These are phyloP conservation scores for Lentinus polychrous DNA, from an alignment of 1,284 basidiomycete species.

Conservation along the genomic window DNA sequence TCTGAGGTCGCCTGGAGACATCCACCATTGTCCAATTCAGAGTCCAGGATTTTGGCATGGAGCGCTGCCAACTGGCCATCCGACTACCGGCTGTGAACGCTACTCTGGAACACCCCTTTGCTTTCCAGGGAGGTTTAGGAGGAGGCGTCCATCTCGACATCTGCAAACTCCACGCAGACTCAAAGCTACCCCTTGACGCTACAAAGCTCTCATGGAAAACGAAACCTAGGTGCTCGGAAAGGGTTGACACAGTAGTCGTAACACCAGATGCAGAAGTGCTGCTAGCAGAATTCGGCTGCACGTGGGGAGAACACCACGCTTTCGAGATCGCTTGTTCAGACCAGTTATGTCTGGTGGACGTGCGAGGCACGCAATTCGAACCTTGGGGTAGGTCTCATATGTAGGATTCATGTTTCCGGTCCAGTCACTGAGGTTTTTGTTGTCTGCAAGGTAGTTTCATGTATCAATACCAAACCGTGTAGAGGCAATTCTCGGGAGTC, in stretches of 20 bases:
- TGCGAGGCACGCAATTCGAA: constrained; percentile 2
- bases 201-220: constrained; percentile 16
- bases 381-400: constrained; percentile 5
- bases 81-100: constrained; percentile 16
- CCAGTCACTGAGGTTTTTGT: not conserved
- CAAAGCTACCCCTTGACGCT: constrained; percentile 14
- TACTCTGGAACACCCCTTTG: constrained; percentile 15
- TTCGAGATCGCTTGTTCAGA: constrained; percentile 14
- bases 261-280: constrained; percentile 15
- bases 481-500: no score
- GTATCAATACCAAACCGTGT: constrained; percentile 4
- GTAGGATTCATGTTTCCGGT: not conserved
- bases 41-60: constrained; percentile 22
- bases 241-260: constrained; percentile 13
- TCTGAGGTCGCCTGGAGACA: constrained; percentile 11
- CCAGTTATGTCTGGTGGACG: not conserved
- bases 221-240: constrained; percentile 11
- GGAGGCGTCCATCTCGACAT: constrained; percentile 13
- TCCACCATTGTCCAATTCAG: constrained; percentile 20
- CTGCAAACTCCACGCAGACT: constrained; percentile 12
- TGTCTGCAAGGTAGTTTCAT: not conserved
- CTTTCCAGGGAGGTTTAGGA: constrained; percentile 7
- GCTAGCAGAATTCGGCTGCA: constrained; percentile 19
- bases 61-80: constrained; percentile 20
- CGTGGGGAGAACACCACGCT: constrained; percentile 17